These are phyloP conservation scores for Dendrobium officinale DNA, from an alignment of 106 monocot genomes.

Conservation along the genomic window DNA sequence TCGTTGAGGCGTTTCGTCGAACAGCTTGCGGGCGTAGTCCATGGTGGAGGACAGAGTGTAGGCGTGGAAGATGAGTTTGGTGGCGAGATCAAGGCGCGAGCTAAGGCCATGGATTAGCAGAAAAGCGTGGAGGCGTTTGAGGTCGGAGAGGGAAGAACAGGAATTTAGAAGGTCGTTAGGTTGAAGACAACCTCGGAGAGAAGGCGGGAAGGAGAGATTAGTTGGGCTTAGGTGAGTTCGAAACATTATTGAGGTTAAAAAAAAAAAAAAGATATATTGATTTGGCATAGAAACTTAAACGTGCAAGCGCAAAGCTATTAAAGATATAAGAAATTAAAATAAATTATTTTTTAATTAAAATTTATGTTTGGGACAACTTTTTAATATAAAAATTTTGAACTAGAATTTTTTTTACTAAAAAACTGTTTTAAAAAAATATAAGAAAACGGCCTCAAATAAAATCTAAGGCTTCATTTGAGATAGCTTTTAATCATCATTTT, in stretches of 20 bases:
- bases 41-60: slow-evolving; percentile 23
- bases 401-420: too few relatives aligned
- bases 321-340: too few relatives aligned
- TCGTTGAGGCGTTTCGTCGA: slow-evolving; percentile 32
- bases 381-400: too few relatives aligned
- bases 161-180: slow-evolving; percentile 10
- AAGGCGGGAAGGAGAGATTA: not conserved
- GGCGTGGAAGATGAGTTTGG: slow-evolving; percentile 38
- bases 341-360: too few relatives aligned
- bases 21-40: slow-evolving; percentile 38
- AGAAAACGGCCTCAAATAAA: too few relatives aligned
- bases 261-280: too few relatives aligned
- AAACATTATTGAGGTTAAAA: not conserved
- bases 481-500: too few relatives aligned
- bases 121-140: slow-evolving; percentile 21
- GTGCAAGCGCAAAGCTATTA: too few relatives aligned
- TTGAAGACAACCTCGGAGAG: not conserved
- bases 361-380: too few relatives aligned
- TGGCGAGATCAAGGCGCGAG: slow-evolving; percentile 17
- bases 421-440: too few relatives aligned
- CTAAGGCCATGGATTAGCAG: slow-evolving; percentile 18
- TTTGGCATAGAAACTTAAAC: too few relatives aligned
- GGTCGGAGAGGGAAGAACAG: slow-evolving; percentile 19
- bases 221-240: not conserved
- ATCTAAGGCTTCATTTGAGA: too few relatives aligned